Percentiles rank a stretch among this genome's conserved stretches.
phyloP scores from a whole-genome alignment of 176 grass and related monocot species.

The Musa itinerans region DNA sequence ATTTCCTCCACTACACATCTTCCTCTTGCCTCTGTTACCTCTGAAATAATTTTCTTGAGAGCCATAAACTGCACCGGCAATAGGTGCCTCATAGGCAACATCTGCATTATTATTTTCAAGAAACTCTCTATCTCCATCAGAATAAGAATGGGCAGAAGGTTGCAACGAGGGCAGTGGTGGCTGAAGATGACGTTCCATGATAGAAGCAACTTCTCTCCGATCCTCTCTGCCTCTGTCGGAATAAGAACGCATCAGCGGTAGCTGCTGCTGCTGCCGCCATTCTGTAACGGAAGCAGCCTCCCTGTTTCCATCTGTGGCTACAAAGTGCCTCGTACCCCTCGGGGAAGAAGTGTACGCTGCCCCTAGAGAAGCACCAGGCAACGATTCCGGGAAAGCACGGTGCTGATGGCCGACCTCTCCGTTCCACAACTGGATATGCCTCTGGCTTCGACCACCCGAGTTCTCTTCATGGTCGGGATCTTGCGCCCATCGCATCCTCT shows the following conservation, averaged over 20 bases:
- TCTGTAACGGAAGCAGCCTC: slow-evolving; percentile 1
- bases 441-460: neutral
- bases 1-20: slow-evolving; percentile 17
- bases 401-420: neutral
- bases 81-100: slow-evolving; percentile 6
- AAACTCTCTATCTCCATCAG: neutral
- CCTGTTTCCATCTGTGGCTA: neutral
- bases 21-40: slow-evolving; percentile 53
- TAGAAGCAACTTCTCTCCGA: neutral
- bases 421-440: neutral
- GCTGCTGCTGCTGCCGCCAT: too few relatives aligned
- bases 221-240: neutral
- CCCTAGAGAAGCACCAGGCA: neutral
- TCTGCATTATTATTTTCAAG: slow-evolving; percentile 28
- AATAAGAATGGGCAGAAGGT: slow-evolving; percentile 2
- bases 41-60: slow-evolving; percentile 6
- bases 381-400: neutral
- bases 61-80: slow-evolving; percentile 6
- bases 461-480: neutral
- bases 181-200: neutral
- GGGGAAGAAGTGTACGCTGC: neutral
- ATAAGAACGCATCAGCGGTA: neutral
- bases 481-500: slow-evolving; percentile 9
- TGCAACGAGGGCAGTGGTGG: neutral
- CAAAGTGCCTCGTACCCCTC: neutral